phyloP scores from a whole-genome alignment of 768 basidiomycete species.

The Boletus sp. region DNA sequence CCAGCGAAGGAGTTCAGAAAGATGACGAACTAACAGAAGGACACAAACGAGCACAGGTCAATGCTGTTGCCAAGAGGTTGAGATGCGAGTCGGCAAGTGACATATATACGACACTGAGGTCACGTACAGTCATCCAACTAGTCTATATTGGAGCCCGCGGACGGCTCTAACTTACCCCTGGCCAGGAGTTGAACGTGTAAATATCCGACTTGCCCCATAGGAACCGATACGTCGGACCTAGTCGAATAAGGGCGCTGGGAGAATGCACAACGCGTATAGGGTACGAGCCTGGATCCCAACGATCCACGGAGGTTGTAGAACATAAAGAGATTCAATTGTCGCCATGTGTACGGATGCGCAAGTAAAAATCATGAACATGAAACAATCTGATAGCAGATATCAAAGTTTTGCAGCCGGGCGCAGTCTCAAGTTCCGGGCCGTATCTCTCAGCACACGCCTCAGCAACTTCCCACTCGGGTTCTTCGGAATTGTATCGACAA shows the following conservation, averaged over 20 bases:
- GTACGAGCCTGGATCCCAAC: too few relatives aligned
- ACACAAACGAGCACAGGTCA: not conserved
- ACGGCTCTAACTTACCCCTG: not conserved
- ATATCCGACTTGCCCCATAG: not conserved
- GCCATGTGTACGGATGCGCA: constrained; percentile 7
- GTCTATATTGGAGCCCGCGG: not conserved
- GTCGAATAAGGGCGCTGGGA: not conserved
- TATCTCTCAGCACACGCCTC: constrained; percentile 51
- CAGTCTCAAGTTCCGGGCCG: constrained; percentile 35
- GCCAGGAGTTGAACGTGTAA: not conserved
- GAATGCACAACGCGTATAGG: too few relatives aligned
- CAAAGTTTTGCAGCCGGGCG: constrained; percentile 28
- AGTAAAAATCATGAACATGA: not conserved
- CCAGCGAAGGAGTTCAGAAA: not conserved
- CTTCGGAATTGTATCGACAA: constrained; percentile 63
- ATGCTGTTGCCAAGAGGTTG: not conserved
- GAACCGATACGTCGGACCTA: not conserved
- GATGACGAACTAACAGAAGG: not conserved
- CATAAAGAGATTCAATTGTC: not conserved
- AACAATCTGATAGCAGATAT: constrained; percentile 2
- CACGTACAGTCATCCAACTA: not conserved
- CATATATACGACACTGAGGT: not conserved
- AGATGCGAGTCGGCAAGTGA: not conserved
- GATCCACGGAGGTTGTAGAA: not conserved
- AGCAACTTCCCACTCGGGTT: constrained; percentile 72